These are phyloP conservation scores for Amanita exitialis DNA, from an alignment of 768 basidiomycete species.

Conservation along the genomic window DNA sequence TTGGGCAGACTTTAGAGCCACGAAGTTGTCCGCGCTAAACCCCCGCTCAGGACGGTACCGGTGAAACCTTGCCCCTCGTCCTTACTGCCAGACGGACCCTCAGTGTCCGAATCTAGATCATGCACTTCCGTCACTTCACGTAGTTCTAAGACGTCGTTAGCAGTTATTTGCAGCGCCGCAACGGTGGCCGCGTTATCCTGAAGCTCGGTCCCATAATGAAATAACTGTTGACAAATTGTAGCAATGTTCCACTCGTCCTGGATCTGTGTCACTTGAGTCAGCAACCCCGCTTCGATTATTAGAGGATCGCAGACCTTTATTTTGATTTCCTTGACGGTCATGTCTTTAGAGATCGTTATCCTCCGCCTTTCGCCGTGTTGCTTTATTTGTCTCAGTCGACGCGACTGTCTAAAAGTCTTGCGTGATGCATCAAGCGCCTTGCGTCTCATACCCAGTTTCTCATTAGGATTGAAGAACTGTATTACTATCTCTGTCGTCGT, in stretches of 20 bases:
- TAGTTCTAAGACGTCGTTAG: slow-evolving; percentile 58
- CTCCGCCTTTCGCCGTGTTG: slow-evolving; percentile 38
- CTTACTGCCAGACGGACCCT: slow-evolving; percentile 33
- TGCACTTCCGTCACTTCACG: slow-evolving; percentile 52
- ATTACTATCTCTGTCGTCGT: slow-evolving; percentile 52
- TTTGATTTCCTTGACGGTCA: slow-evolving; percentile 73
- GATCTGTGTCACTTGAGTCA: slow-evolving; percentile 30
- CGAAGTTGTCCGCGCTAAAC: slow-evolving; percentile 7
- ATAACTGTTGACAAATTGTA: slow-evolving; percentile 68
- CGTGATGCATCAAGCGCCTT: slow-evolving; percentile 18
- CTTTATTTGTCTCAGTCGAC: slow-evolving; percentile 52
- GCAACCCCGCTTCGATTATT: background rate
- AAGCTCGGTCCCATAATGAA: slow-evolving; percentile 51
- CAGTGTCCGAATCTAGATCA: slow-evolving; percentile 41
- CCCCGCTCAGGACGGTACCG: slow-evolving; percentile 58
- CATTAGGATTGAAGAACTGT: slow-evolving; percentile 24
- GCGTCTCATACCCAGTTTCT: background rate
- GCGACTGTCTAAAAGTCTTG: slow-evolving; percentile 53
- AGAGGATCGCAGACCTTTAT: slow-evolving; percentile 39
- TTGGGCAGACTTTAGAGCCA: slow-evolving; percentile 32
- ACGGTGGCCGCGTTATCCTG: slow-evolving; percentile 51
- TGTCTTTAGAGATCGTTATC: slow-evolving; percentile 50
- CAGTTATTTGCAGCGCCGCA: slow-evolving; percentile 38
- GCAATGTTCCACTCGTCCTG: slow-evolving; percentile 56
- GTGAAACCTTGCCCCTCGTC: slow-evolving; percentile 63